Evolutionary conservation across 23 red algal species (phyloP).

Genomic region (Chondrus crispus): DNA sequence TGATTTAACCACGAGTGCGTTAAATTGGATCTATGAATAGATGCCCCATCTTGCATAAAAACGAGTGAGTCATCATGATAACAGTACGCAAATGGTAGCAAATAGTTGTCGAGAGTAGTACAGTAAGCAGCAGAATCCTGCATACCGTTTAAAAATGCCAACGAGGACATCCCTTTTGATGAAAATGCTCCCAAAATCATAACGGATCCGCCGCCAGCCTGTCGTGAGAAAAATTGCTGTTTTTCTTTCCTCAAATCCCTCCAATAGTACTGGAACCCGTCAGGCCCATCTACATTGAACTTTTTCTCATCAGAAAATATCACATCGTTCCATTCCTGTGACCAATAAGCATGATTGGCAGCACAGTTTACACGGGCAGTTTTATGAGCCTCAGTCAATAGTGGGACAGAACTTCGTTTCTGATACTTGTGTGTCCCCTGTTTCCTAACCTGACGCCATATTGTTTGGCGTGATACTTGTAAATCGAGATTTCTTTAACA

Average conservation of each 20-base stretch:
- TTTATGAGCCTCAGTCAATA: too few species aligned
- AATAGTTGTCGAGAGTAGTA: neutral
- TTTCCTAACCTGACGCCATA: too few species aligned
- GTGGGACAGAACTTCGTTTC: too few species aligned
- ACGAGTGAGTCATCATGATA: neutral
- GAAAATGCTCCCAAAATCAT: neutral
- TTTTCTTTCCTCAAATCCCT: neutral
- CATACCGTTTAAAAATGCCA: neutral
- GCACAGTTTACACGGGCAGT: too few species aligned
- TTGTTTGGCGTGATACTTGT: too few species aligned
- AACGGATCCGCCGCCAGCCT: neutral
- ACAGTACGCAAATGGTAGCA: neutral
- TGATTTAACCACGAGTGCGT: neutral
- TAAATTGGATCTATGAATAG: neutral
- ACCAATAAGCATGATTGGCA: too few species aligned
- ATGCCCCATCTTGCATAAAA: slow-evolving; percentile 9
- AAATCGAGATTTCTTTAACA: too few species aligned
- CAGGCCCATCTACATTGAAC: neutral
- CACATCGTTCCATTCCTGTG: neutral
- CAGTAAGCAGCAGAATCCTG: neutral
- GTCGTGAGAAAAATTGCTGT: neutral
- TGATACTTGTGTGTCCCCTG: too few species aligned
- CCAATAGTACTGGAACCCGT: neutral
- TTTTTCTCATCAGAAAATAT: neutral
- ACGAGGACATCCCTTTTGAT: neutral